Percentiles rank a stretch among this genome's conserved stretches.
phyloP scores from a whole-genome alignment of 257 asterid species.

The Capsicum baccatum region DNA sequence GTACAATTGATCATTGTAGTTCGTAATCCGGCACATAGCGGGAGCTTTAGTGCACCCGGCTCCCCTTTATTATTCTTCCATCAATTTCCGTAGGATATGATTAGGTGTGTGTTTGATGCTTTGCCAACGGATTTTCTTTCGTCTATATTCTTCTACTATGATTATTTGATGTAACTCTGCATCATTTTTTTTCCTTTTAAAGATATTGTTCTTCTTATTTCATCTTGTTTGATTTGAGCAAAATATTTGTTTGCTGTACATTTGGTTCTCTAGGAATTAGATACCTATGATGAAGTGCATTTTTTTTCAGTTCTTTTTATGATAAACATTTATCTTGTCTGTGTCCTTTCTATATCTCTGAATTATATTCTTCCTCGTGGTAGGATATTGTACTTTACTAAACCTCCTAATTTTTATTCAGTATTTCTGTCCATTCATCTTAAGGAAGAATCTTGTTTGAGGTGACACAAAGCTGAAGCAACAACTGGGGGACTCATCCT shows the following conservation, averaged over 20 bases:
- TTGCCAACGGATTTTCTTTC: background rate
- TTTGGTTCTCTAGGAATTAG: constrained; percentile 29
- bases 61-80: too few species aligned
- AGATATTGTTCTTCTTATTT: too few species aligned
- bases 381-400: background rate
- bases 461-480: background rate
- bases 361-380: background rate
- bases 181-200: background rate
- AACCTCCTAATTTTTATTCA: background rate
- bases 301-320: background rate
- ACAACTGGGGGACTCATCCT: background rate
- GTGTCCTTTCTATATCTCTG: background rate
- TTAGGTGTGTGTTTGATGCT: background rate
- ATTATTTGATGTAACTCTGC: background rate
- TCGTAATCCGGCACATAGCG: too few species aligned
- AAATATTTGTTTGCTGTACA: background rate
- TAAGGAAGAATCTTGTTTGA: constrained; percentile 17
- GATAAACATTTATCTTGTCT: background rate
- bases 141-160: background rate
- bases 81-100: background rate
- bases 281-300: constrained; percentile 25
- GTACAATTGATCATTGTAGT: too few species aligned
- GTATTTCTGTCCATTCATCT: background rate
- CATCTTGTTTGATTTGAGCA: background rate
- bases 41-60: too few species aligned